These are phyloP conservation scores for Diatrype stigma DNA, from an alignment of 2,329 filamentous ascomycete genomes.

Conservation along the genomic window DNA sequence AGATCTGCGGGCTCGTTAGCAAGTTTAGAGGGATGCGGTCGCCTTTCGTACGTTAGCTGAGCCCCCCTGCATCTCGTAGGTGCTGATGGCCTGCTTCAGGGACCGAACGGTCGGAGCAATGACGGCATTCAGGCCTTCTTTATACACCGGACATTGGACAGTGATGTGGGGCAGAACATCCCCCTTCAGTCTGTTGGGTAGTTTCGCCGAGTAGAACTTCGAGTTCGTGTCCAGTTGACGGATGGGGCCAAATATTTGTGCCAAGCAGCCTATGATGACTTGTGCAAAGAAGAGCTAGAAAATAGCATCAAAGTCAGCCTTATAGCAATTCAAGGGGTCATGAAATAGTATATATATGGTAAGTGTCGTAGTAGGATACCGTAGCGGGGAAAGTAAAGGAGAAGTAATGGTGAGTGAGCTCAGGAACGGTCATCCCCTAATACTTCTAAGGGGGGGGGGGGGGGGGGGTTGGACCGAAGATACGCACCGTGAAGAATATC, in stretches of 20 bases:
- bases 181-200: conserved; percentile 57
- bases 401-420: too few species aligned
- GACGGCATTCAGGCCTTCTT: conserved; percentile 72
- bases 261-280: conserved; percentile 71
- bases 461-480: neutral
- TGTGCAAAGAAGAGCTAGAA: conserved; percentile 66
- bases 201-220: conserved; percentile 75
- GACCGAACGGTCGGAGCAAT: conserved; percentile 74
- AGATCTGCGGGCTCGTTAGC: conserved; percentile 40
- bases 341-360: neutral
- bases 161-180: conserved; percentile 66
- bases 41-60: conserved; percentile 53
- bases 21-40: neutral
- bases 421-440: too few species aligned
- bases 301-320: neutral
- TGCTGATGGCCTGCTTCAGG: conserved; percentile 72
- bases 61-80: conserved; percentile 73
- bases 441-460: too few species aligned
- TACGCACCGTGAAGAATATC: conserved; percentile 64
- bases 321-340: too few species aligned
- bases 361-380: neutral
- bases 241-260: conserved; percentile 72
- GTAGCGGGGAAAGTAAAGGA: too few species aligned
- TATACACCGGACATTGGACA: conserved; percentile 85
- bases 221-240: conserved; percentile 71